These are phyloP conservation scores for Apiotrichum veenhuisii DNA, from an alignment of 1,284 basidiomycete genomes.

Conservation along the genomic window DNA sequence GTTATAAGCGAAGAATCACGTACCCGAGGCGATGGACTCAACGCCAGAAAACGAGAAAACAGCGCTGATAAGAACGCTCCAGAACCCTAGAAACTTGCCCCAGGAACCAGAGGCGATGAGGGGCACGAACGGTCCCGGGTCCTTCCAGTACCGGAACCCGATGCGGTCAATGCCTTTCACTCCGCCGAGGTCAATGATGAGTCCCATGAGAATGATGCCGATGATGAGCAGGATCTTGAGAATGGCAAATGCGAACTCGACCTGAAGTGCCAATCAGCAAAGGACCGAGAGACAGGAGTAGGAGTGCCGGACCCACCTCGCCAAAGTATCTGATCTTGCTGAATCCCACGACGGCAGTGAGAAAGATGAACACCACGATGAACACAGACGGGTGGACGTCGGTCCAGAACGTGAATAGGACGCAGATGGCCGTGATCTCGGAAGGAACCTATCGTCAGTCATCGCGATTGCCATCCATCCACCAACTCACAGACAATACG, in stretches of 20 bases:
- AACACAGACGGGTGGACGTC: conserved; percentile 18
- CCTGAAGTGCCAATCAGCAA: background rate
- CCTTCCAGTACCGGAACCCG: conserved; percentile 62
- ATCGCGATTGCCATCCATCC: background rate
- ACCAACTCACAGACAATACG: conserved; percentile 21
- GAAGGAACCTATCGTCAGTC: conserved; percentile 14
- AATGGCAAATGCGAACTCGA: conserved; percentile 65
- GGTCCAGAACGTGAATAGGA: conserved; percentile 27
- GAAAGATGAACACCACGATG: conserved; percentile 23
- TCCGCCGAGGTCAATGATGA: conserved; percentile 57
- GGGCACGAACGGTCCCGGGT: conserved; percentile 57
- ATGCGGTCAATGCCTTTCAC: conserved; percentile 47
- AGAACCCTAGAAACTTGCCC: conserved; percentile 28
- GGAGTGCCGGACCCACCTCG: conserved; percentile 5
- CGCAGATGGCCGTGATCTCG: conserved; percentile 25
- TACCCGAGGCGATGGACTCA: too few species aligned
- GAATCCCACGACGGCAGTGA: conserved; percentile 18
- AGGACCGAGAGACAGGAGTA: background rate
- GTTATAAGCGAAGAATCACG: too few species aligned
- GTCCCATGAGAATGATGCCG: conserved; percentile 56
- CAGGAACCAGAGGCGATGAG: conserved; percentile 16
- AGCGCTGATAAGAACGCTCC: conserved; percentile 27
- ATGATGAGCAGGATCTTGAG: conserved; percentile 71
- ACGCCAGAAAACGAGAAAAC: conserved; percentile 29
- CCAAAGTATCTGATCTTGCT: conserved; percentile 22